Evolutionary conservation across 2,329 filamentous ascomycete species (phyloP), one percentile per base, ranked within the genome.

Genomic region (Alternaria sp.): DNA sequence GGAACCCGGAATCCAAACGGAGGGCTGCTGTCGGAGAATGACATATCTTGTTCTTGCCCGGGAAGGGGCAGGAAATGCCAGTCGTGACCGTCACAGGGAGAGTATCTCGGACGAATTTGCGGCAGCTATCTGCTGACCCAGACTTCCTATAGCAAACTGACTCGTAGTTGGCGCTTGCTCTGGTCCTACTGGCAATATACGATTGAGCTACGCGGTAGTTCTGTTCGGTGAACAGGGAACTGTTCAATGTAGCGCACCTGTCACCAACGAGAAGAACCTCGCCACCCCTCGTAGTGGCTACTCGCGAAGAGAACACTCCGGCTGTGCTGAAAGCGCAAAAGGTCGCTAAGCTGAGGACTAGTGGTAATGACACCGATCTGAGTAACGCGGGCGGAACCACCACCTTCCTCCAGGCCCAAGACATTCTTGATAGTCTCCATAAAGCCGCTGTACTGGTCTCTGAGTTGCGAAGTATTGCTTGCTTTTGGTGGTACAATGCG

Each of bases 251-350:
- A 8, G 62, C 60, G 17, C 68, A 72, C 19, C 62, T 59, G 15
- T 64, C 47, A 25, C 70, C 69, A 12, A 57, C 61, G 3, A 81
- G 66, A 0, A 81, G 66, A 2, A 78, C 75, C 49, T 80, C 70
- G 25, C 78, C 72, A 3, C 77, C 78, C 3, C 72, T 72, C n/a
- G 71, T 62, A 17, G 76, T 76, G 5, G 79, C 74, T 49, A 81
- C 69, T 11, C 74, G 72, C 0, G 78, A 78, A 10, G 78, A 79
- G 57, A 79, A 78, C 6, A 81, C 68, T 40, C 77, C 75, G 1
- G 75, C 69, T 43, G 71, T 54, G 28, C 61, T 64, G 45, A 72
- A 71, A 11, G 65, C 67, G 7, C 60, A 59, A 9, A 69, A 69
- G 5, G 67, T 58, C 13, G 64, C 11, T 11, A 72, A 49, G 23